Conservation (phyloP, 140 eudicot species). For the Ambrosia hybrid region DNA sequence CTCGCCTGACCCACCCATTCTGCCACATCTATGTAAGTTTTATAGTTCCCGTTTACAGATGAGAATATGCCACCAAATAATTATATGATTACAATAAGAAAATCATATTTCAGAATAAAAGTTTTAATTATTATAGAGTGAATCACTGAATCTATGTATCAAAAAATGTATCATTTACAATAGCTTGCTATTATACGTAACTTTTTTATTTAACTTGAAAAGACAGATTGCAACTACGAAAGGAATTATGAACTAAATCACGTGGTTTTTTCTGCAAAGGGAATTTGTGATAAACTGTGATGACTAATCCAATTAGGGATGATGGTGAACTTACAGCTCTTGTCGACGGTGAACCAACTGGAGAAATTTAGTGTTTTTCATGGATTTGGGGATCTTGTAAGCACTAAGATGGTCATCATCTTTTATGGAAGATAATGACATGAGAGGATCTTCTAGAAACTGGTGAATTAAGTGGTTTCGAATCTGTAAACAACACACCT, state of each 20-base stretch:
- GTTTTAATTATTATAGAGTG: neutral
- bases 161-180: too few relatives aligned
- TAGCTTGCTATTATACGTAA: constrained; percentile 10
- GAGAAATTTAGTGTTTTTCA: constrained; percentile 60
- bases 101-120: neutral
- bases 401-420: constrained; percentile 93
- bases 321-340: constrained; percentile 59
- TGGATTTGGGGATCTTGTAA: constrained; percentile 74
- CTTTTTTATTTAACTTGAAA: constrained; percentile 1
- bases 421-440: constrained; percentile 69
- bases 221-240: constrained; percentile 11
- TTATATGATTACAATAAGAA: constrained; percentile 2
- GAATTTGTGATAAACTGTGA: neutral
- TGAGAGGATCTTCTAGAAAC: constrained; percentile 80
- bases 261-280: too few relatives aligned
- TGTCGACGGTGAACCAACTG: constrained; percentile 86
- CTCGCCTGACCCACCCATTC: too few relatives aligned
- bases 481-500: constrained; percentile 48
- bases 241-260: constrained; percentile 5
- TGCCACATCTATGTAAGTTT: too few relatives aligned
- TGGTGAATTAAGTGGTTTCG: constrained; percentile 77
- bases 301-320: neutral
- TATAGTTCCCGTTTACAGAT: neutral
- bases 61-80: neutral
- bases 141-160: neutral